Evolutionary conservation across 768 basidiomycete genomes (phyloP), one percentile per base, ranked within the genome.

Genomic region (Megacollybia marginata): DNA sequence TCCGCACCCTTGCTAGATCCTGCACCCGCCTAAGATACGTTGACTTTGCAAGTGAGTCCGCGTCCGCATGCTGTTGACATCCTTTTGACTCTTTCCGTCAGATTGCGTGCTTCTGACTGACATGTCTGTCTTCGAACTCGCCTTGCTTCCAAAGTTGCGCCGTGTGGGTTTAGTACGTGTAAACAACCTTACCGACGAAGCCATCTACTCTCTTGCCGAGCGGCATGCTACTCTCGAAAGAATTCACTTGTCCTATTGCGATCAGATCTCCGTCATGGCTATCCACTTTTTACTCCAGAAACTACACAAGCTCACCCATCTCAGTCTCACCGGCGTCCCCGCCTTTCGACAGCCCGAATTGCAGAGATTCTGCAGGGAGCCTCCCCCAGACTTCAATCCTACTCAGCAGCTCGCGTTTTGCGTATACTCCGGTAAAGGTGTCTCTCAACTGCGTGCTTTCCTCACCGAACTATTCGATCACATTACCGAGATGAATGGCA

Each of bases 191-290:
- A 99, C 96, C 10, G 96, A 99, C 62, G 83, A 95, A 58, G 92
- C 92, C 2, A 83, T 98, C 32, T 88, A 88, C 62, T 77, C 93
- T 1, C 79, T 99, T 9, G 90, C 83, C 9, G 88, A 92, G 53
- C 80, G 92, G 13, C 83, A 90, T 58, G 80, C 82, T 28, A 86
- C 91, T 9, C 75, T 98, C 19, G 96, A 99, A 63, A 85, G 96
- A 36, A 92, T 99, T 18, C 96, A 99, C 67, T 73, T 99, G 45
- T 96, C 92, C 2, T 97, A 98, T 62, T 99, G 96, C 65, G 92
- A 96, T 63, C 89, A 94, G 60, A 87, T 99, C 49, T 83, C 88
- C 6, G 89, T 97, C 57, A 78, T 85, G 70, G 93, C 93, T 15
- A 80, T 98, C 45, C 88, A 94, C 59, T 91, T 86, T 65, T 76